phyloP scores from a whole-genome alignment of 139 green algal genomes.

The Gonium pectorale region DNA sequence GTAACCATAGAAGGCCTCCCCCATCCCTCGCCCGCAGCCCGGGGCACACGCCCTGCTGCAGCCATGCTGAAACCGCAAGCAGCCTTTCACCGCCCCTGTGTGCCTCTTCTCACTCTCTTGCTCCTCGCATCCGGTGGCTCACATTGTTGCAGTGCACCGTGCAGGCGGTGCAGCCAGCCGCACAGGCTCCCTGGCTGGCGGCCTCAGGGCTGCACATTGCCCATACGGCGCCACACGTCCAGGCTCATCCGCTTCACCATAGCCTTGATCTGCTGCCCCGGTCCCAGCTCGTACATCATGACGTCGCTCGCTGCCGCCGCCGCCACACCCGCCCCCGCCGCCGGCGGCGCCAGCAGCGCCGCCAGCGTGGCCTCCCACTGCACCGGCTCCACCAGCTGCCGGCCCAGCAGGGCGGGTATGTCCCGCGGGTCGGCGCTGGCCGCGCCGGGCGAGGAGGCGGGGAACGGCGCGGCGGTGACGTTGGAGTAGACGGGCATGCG shows the following conservation, averaged over 20 bases:
- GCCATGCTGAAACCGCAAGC: too few species aligned
- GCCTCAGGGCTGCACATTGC: slow-evolving; percentile 23
- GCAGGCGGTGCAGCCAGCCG: too few species aligned
- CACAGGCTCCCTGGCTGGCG: too few species aligned
- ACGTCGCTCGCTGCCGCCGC: too few species aligned
- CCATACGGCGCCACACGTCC: slow-evolving; percentile 17
- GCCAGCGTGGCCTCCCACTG: slow-evolving; percentile 68
- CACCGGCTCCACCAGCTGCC: slow-evolving; percentile 93
- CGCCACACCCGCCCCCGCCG: background rate
- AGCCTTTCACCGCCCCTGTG: too few species aligned
- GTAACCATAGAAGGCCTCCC: too few species aligned
- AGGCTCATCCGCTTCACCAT: slow-evolving; percentile 86
- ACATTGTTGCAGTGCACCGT: too few species aligned
- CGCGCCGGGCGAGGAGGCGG: slow-evolving; percentile 13
- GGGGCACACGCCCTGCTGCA: too few species aligned
- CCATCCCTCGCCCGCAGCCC: too few species aligned
- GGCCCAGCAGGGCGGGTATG: slow-evolving; percentile 68
- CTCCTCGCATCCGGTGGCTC: too few species aligned
- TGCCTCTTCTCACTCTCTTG: too few species aligned
- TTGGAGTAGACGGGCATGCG: slow-evolving; percentile 90
- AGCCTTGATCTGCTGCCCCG: slow-evolving; percentile 93
- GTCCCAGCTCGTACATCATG: slow-evolving; percentile 89
- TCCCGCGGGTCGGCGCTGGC: background rate
- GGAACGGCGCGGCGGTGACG: slow-evolving; percentile 87
- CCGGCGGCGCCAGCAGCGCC: slow-evolving; percentile 49